Conservation (phyloP, 371 early-diverging fungal genomes). For the Mortierella polycephala region DNA sequence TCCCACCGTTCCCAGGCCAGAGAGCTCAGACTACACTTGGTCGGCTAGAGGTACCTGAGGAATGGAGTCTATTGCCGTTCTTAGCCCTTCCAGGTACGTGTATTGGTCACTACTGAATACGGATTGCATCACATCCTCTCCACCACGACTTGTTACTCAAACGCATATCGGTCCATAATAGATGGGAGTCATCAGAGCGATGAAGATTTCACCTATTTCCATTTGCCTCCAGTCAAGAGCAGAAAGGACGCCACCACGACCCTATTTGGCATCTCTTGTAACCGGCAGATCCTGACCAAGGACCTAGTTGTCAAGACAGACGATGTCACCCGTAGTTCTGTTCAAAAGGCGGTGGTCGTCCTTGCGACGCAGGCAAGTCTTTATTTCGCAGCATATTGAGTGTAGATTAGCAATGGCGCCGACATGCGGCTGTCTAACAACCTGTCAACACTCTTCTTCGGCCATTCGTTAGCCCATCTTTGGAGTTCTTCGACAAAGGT, state of each 20-base stretch:
- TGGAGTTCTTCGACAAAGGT: slow-evolving; percentile 77
- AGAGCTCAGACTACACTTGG: slow-evolving; percentile 54
- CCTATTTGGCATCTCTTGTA: slow-evolving; percentile 87
- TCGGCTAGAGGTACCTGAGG: slow-evolving; percentile 77
- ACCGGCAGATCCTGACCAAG: slow-evolving; percentile 80
- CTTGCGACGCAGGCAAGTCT: slow-evolving; percentile 71
- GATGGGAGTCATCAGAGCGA: slow-evolving; percentile 88
- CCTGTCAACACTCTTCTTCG: background rate
- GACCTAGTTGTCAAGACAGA: slow-evolving; percentile 75
- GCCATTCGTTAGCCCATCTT: slow-evolving; percentile 69
- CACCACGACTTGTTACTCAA: background rate
- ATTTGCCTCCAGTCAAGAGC: slow-evolving; percentile 78
- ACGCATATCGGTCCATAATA: slow-evolving; percentile 15
- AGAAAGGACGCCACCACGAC: slow-evolving; percentile 76
- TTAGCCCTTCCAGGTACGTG: slow-evolving; percentile 72
- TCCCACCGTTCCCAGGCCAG: slow-evolving; percentile 76
- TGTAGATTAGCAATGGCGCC: too few relatives aligned
- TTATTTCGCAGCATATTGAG: background rate
- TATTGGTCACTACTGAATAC: background rate
- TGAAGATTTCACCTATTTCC: slow-evolving; percentile 88
- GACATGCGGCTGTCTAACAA: too few relatives aligned
- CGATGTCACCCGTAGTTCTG: slow-evolving; percentile 83
- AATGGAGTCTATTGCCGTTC: slow-evolving; percentile 82
- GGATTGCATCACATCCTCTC: background rate
- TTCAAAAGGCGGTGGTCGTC: slow-evolving; percentile 87